A percentile compares a stretch with the other conserved stretches of the same genome.
These are phyloP conservation scores for Pugionium cornutum DNA, from an alignment of 345 rosid species.

Conservation along the genomic window DNA sequence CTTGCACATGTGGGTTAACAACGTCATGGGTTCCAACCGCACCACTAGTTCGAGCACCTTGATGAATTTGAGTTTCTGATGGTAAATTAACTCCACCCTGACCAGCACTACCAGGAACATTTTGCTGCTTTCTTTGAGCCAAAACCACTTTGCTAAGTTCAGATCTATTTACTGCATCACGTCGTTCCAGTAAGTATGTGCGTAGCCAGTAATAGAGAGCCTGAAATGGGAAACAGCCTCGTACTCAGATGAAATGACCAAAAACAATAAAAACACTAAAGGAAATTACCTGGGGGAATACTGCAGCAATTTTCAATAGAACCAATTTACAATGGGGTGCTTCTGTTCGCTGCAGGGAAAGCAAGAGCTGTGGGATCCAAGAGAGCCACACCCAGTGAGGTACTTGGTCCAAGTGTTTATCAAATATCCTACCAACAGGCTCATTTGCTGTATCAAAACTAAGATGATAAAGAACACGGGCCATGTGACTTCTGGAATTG, in stretches of 20 bases:
- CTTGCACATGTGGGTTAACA: constrained; percentile 74
- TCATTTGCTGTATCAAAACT: constrained; percentile 89
- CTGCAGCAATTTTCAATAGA: constrained; percentile 81
- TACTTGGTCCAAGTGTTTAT: constrained; percentile 86
- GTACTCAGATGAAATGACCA: constrained; percentile 21
- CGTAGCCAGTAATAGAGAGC: constrained; percentile 99
- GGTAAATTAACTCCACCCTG: constrained; percentile 55
- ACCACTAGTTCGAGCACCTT: constrained; percentile 53
- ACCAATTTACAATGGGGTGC: constrained; percentile 96
- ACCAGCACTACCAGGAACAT: constrained; percentile 54
- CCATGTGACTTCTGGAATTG: constrained; percentile 91
- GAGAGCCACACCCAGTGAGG: constrained; percentile 99
- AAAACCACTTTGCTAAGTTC: constrained; percentile 70
- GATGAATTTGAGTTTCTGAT: constrained; percentile 67
- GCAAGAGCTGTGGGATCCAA: constrained; percentile 95
- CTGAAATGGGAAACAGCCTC: constrained; percentile 42
- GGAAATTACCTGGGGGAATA: constrained; percentile 78
- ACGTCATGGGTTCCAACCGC: constrained; percentile 69
- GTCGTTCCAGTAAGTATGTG: constrained; percentile 94
- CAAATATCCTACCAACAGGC: constrained; percentile 90
- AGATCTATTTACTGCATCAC: constrained; percentile 90
- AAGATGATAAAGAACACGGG: constrained; percentile 89
- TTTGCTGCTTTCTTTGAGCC: constrained; percentile 93
- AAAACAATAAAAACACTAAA: constrained; percentile 3
- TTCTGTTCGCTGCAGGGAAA: constrained; percentile 93